phyloP scores from a whole-genome alignment of 2,329 filamentous ascomycete species.

The Clarireedia monteithiana region DNA sequence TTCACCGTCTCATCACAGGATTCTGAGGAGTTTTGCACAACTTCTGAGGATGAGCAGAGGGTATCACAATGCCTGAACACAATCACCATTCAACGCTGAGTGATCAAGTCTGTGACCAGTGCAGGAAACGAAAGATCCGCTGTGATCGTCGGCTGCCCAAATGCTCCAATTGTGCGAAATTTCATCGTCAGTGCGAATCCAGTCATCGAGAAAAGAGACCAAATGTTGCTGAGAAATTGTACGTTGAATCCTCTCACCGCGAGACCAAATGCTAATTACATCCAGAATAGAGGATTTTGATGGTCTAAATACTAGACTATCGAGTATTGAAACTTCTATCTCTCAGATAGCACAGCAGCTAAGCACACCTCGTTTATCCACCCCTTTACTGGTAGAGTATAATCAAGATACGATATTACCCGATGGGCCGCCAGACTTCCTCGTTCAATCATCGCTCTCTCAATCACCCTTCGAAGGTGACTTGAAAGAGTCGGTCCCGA shows the following conservation, averaged over 20 bases:
- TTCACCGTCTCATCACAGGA: too few species aligned
- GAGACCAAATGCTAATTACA: neutral
- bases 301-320: neutral
- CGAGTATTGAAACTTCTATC: neutral
- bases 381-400: neutral
- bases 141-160: neutral
- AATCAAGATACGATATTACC: too few species aligned
- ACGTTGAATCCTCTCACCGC: neutral
- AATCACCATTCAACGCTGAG: neutral
- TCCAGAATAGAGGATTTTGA: neutral
- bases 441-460: too few species aligned
- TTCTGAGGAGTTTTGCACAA: too few species aligned
- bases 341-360: neutral
- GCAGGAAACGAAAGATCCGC: neutral
- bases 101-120: neutral
- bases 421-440: too few species aligned
- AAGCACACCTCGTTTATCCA: neutral
- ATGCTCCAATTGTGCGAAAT: neutral
- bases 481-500: too few species aligned
- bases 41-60: too few species aligned
- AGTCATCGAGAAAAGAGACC: neutral
- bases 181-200: neutral
- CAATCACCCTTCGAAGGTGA: too few species aligned
- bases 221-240: neutral
- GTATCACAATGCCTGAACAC: too few species aligned